phyloP scores from a whole-genome alignment of 2,329 filamentous ascomycete species.

The Tolypocladium ophioglossoides region DNA sequence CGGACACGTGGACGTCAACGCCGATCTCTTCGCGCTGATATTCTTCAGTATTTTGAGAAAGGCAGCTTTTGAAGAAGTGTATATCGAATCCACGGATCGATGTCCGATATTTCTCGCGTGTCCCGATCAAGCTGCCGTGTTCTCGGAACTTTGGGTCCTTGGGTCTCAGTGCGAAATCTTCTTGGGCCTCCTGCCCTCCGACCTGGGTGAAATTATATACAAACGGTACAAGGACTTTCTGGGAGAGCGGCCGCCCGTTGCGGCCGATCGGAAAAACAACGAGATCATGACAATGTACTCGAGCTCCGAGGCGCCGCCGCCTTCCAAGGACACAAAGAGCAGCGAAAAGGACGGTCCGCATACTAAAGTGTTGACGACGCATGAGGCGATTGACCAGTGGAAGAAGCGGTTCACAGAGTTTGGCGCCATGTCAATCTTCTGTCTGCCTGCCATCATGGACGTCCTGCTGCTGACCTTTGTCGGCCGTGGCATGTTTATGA shows the following conservation, averaged over 20 bases:
- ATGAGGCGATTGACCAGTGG: constrained; percentile 8
- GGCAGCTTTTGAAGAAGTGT: constrained; percentile 50
- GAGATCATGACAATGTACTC: constrained; percentile 24
- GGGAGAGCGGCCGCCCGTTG: constrained; percentile 12
- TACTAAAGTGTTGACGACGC: background rate
- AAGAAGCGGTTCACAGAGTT: constrained; percentile 29
- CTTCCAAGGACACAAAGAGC: background rate
- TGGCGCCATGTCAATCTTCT: constrained; percentile 50
- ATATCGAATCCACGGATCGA: constrained; percentile 50
- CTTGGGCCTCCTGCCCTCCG: constrained; percentile 43
- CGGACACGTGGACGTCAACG: constrained; percentile 28
- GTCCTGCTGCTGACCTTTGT: constrained; percentile 47
- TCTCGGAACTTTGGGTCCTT: constrained; percentile 52
- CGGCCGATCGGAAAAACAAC: constrained; percentile 11
- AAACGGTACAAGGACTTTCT: constrained; percentile 18
- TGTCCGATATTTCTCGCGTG: constrained; percentile 51
- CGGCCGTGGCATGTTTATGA: constrained; percentile 51
- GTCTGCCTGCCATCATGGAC: constrained; percentile 51
- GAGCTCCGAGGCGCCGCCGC: constrained; percentile 12
- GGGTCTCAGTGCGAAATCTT: constrained; percentile 54
- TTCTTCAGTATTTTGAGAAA: constrained; percentile 47
- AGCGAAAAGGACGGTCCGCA: background rate
- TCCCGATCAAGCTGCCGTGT: constrained; percentile 52
- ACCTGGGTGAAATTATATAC: constrained; percentile 33
- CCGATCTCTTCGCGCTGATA: constrained; percentile 45